Conservation (phyloP, 306 rosid genomes). For the Ochetophila trinervis region DNA sequence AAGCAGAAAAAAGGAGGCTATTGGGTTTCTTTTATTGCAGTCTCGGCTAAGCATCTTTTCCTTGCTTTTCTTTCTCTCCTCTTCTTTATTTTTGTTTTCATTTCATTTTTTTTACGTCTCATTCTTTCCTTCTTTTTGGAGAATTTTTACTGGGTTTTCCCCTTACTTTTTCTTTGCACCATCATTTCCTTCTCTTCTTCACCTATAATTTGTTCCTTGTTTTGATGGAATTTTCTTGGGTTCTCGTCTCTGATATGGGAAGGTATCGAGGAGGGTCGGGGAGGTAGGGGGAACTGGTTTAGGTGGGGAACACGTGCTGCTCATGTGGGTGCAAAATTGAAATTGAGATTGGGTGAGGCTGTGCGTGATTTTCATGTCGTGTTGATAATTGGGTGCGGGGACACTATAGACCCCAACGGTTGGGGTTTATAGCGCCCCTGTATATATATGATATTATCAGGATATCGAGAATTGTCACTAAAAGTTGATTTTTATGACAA, state of each 20-base stretch:
- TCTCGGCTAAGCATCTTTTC: slow-evolving; percentile 80
- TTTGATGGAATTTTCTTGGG: slow-evolving; percentile 25
- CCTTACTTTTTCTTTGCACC: slow-evolving; percentile 21
- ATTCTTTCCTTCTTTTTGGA: slow-evolving; percentile 33
- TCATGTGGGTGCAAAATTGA: too few species aligned
- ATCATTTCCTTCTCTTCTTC: slow-evolving; percentile 27
- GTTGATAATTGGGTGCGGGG: too few species aligned
- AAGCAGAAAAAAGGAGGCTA: slow-evolving; percentile 48
- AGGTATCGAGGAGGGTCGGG: too few species aligned
- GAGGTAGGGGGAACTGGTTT: too few species aligned
- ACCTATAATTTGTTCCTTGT: slow-evolving; percentile 40
- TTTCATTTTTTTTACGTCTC: slow-evolving; percentile 20
- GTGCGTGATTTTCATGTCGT: too few species aligned
- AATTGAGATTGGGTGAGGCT: too few species aligned
- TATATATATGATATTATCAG: too few species aligned
- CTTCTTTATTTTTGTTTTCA: slow-evolving; percentile 35
- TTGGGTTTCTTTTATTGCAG: slow-evolving; percentile 58
- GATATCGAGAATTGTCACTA: too few species aligned
- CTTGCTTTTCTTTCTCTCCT: slow-evolving; percentile 46
- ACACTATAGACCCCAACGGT: too few species aligned
- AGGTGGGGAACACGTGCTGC: too few species aligned
- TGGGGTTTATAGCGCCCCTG: too few species aligned
- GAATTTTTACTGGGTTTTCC: slow-evolving; percentile 22
- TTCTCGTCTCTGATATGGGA: slow-evolving; percentile 27
- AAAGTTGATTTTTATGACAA: too few species aligned